Base-by-base conservation (phyloP, 768 basidiomycete species). In the Termitomyces eurrhizus region DNA sequence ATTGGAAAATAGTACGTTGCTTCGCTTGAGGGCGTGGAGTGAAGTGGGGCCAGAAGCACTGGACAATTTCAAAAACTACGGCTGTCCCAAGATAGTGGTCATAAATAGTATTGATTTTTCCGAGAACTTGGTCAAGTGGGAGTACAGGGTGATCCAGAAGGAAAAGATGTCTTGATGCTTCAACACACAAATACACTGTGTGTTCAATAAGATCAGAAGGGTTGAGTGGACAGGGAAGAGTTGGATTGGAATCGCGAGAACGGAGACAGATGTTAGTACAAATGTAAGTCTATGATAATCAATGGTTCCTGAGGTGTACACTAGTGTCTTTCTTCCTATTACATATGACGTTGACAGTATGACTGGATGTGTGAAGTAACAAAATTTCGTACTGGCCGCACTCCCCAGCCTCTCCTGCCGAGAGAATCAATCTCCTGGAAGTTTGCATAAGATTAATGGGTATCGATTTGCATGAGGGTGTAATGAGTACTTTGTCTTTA, bases 151-250 rank as follows among this genome's bases (percentile, higher is more conserved):
- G 41, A 57, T 57, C 24, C 57, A 13, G 14, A 51, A 45, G 24
- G 39, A 26, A 39, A 26, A 9, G 37, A 53, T 54, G 36, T 21
- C 42, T n/a, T 59, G 18, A 52, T 56, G 29, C 54, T 44, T 63
- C 54, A 46, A 46, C 29, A 45, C 24, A 41, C 35, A 37, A 29
- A 46, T 39, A 16, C 57, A 21, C 26, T 52, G 21, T 42, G 18
- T 37, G 29, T 24, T 45, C 37, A 14, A 14, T 3, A 37, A 46
- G 33, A 49, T 51, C 39, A 53, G 7, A 52, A 26, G 29, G 8
- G 51, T 26, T 16, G 26, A 21, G 11, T 42, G 13, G 7, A 8
- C 21, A 37, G 36, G 24, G 14, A 53, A 9, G 21, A 7, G 11
- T 37, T 53, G 21, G 8, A 3, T 7, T 37, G 7, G 14, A 37